Evolutionary conservation across 2,329 filamentous ascomycete species (phyloP), one percentile per base, ranked within the genome.

Genomic region (Trichoderma atrobrunneum): DNA sequence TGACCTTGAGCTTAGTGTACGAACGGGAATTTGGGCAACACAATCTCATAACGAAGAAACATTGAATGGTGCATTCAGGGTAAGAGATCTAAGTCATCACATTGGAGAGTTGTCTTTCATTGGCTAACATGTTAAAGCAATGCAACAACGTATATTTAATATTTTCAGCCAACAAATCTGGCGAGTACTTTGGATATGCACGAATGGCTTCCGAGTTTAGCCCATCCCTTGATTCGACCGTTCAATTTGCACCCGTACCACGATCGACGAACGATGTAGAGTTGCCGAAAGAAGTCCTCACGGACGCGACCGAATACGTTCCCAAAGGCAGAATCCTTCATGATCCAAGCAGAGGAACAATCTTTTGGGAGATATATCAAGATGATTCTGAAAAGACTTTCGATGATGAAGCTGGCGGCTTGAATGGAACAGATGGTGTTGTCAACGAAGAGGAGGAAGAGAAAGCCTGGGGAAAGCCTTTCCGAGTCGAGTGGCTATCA

Each of bases 161-260:
- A 16, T 98, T 98, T 80, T 98, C 95, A 1, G 95, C 95, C 14
- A 98, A 98, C 81, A 98, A 98, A 78, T 98, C 95, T 0, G 95
- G 95, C 14, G 95, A 98, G 81, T 98, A 98, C 79, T 98, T 96
- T 82, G 95, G 95, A 24, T 98, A 97, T 78, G 95, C 95, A 24
- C 90, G 92, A 48, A 98, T 98, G 95, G 85, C 87, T 11, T 97
- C 95, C 26, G 85, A 90, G 5, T 97, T 98, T 77, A 91, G 92
- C 76, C 88, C 95, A 70, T 92, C 97, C 75, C 90, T 91, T 12
- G 86, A 87, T 0, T 88, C 91, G 1, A 89, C 90, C 0, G 89
- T 93, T 63, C 87, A 92, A 78, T 91, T 93, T 80, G 89, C 90
- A 5, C 90, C 90, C 1, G 89, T 90, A 75, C 85, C 87, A 8